Evolutionary conservation across 2,329 filamentous ascomycete species (phyloP).

Genomic region (Colletotrichum tropicicola): DNA sequence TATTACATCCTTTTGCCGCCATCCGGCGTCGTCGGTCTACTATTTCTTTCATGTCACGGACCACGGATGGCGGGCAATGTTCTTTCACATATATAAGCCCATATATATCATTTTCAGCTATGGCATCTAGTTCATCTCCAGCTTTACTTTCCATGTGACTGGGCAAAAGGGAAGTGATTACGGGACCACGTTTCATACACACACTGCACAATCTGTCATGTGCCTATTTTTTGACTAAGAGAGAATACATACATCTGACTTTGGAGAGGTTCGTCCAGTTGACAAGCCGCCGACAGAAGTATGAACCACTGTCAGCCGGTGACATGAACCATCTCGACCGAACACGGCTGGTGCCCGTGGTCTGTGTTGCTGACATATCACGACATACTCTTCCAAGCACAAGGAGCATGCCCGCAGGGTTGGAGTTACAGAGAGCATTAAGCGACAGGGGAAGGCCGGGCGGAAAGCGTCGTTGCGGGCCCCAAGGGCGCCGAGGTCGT

Average conservation of each 20-base stretch:
- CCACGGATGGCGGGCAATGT: slow-evolving; percentile 10
- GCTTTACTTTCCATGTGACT: too few relatives aligned
- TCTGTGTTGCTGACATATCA: not conserved
- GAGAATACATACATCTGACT: not conserved
- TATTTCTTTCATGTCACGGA: not conserved
- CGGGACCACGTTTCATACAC: too few relatives aligned
- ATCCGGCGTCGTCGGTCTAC: not conserved
- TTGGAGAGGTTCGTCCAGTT: not conserved
- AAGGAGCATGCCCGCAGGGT: not conserved
- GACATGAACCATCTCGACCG: not conserved
- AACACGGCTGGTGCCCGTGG: not conserved
- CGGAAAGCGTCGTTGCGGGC: not conserved
- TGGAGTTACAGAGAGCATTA: not conserved
- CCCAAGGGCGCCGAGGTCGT: not conserved
- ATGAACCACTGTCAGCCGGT: not conserved
- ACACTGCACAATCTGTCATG: too few relatives aligned
- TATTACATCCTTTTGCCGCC: slow-evolving; percentile 21
- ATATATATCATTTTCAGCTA: slow-evolving; percentile 23
- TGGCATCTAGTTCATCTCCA: slow-evolving; percentile 7
- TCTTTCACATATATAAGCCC: slow-evolving; percentile 24
- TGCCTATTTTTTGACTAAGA: too few relatives aligned
- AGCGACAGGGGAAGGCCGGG: not conserved
- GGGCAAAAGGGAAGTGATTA: too few relatives aligned
- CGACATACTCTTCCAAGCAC: not conserved
- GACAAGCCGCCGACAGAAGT: not conserved